Percentiles rank a stretch among this genome's conserved stretches.
These are phyloP conservation scores for Pterocarpus macrocarpus DNA, from an alignment of 306 rosid species.

Conservation along the genomic window DNA sequence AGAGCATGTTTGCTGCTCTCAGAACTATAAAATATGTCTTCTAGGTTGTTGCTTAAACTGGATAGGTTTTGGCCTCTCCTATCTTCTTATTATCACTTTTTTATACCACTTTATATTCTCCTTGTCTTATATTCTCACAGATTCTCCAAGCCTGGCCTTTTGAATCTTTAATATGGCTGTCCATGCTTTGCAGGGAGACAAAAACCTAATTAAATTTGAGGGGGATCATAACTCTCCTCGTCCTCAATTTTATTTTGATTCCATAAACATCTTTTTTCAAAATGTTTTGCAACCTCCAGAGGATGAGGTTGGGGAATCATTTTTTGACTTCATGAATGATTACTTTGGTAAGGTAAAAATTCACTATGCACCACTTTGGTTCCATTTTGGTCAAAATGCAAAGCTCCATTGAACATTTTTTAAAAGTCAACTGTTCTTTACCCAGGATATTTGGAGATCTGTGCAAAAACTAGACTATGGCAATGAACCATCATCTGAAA, in stretches of 20 bases:
- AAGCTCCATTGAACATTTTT: constrained; percentile 33
- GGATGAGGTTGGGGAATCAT: constrained; percentile 79
- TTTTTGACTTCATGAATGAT: constrained; percentile 69
- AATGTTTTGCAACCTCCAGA: constrained; percentile 95
- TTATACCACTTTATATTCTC: background rate
- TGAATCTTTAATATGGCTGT: constrained; percentile 29
- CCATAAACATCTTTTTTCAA: constrained; percentile 89
- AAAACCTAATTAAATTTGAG: constrained; percentile 87
- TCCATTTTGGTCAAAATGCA: constrained; percentile 37
- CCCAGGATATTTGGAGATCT: constrained; percentile 79
- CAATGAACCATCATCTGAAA: constrained; percentile 57
- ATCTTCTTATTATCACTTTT: constrained; percentile 2
- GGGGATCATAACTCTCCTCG: constrained; percentile 99
- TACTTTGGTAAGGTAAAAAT: constrained; percentile 90
- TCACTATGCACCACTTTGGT: constrained; percentile 42
- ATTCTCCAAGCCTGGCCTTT: constrained; percentile 31
- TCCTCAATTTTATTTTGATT: constrained; percentile 92
- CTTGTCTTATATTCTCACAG: constrained; percentile 20
- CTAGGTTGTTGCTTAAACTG: constrained; percentile 2
- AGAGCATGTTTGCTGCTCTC: constrained; percentile 9
- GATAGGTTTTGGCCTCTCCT: background rate
- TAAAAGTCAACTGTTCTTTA: constrained; percentile 39
- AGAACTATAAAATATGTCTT: constrained; percentile 15
- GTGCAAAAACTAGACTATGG: constrained; percentile 56
- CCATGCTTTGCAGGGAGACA: constrained; percentile 82